Base-by-base conservation (phyloP, 768 basidiomycete species). In the Rhodotorula kratochvilovae region DNA sequence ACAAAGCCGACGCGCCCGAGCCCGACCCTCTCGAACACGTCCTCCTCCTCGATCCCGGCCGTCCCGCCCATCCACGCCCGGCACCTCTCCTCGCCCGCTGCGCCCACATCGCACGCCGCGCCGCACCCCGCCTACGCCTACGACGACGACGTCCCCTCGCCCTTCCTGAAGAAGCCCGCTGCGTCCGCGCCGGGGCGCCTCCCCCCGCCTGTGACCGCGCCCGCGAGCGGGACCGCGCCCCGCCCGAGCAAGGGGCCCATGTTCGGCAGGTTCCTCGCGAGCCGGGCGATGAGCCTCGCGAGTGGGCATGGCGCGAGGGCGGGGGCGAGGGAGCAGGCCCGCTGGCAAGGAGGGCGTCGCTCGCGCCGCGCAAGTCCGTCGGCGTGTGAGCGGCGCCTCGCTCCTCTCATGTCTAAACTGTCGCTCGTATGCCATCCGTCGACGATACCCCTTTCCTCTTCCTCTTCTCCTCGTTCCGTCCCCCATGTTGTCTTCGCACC, bases 141-240 rank as follows among this genome's bases (percentile, higher is more conserved):
- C 48, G 65, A 61, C 31, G 73, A 75, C 64, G 73, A 75, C 56
- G 50, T 75, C 42, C 73, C 73, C 15, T 66, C 63, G 1, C 73
- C 73, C 3, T 75, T 71, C 64, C 45, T 75, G 19, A 75, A 75
- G 64, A 75, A 75, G 54, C 62, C 63, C 3, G 8, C 55, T 5
- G 45, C 65, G 23, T n/a, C 64, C 36, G 1, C 56, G 29, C 23
- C 39, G n/a, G 48, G 36, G 5, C 45, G 56, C 35, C 61, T 29
- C 35, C 56, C 45, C 42, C 36, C 42, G 13, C 19, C 61, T 6
- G 46, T 48, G 45, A 0, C 53, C 6, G 36, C 29, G 21, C 10
- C 25, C 13, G 50, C 46, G 35, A 31, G 35, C 3, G 36, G 53
- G 13, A 42, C 54, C 7, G 59, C 62, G 0, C 53, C 36, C 43